A percentile compares a stretch with the other conserved stretches of the same genome.
These are phyloP conservation scores for Colletotrichum sp. DNA, from an alignment of 2,329 filamentous ascomycete species.

Conservation along the genomic window DNA sequence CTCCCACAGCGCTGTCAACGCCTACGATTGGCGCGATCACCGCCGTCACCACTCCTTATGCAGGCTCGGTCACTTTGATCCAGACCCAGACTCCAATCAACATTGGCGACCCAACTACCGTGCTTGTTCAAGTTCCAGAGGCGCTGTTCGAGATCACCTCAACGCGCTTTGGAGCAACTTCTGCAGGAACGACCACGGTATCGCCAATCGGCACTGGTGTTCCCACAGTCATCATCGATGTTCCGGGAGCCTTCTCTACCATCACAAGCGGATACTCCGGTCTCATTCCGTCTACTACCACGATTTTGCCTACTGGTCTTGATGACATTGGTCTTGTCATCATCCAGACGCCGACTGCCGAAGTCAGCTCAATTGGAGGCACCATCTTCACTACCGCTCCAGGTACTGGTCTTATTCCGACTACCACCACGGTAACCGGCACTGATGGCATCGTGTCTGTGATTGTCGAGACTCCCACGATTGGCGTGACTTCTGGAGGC, in stretches of 20 bases:
- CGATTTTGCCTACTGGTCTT: not conserved
- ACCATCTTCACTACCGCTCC: not conserved
- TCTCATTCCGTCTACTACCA: not conserved
- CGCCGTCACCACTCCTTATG: not conserved
- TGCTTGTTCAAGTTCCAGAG: conserved; percentile 6
- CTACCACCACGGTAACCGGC: not conserved
- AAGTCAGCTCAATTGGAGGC: not conserved
- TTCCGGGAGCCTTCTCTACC: not conserved
- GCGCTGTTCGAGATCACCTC: not conserved
- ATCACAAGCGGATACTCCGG: conserved; percentile 5
- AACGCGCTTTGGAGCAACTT: conserved; percentile 6
- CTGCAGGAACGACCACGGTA: conserved; percentile 1
- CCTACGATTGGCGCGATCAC: not conserved
- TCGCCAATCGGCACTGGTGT: not conserved
- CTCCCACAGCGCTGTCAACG: not conserved
- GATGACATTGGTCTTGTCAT: not conserved
- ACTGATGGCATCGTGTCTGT: not conserved
- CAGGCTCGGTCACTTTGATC: not conserved
- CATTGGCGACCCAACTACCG: not conserved
- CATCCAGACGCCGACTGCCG: not conserved
- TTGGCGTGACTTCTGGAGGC: not conserved
- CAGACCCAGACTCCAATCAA: not conserved
- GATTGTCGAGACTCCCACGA: not conserved
- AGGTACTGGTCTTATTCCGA: not conserved
- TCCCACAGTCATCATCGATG: conserved; percentile 4